Percentiles rank a stretch among this genome's conserved stretches.
Conservation (phyloP, 1,284 basidiomycete genomes). For the Apiotrichum sp. region DNA sequence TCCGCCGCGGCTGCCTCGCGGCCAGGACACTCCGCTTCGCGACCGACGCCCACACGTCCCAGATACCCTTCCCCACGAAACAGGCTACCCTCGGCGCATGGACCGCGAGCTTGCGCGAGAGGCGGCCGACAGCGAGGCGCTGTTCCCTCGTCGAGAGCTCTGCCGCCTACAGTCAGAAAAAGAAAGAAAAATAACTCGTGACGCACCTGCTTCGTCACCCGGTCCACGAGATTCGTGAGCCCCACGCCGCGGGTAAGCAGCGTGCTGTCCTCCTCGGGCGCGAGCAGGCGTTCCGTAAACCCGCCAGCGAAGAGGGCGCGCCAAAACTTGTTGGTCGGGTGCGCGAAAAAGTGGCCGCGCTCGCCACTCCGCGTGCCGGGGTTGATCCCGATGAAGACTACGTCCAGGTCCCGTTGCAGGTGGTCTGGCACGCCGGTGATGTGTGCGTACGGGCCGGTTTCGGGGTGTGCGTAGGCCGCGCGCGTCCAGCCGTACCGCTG, state of each 20-base stretch:
- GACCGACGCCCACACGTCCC: constrained; percentile 52
- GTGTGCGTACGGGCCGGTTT: constrained; percentile 21
- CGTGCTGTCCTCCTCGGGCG: constrained; percentile 32
- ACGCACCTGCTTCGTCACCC: constrained; percentile 55
- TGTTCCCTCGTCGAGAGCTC: constrained; percentile 58
- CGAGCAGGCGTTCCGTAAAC: constrained; percentile 51
- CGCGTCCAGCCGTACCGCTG: not conserved
- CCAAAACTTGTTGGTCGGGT: constrained; percentile 58
- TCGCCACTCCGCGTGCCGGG: constrained; percentile 58
- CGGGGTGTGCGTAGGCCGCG: not conserved
- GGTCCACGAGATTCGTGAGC: constrained; percentile 58
- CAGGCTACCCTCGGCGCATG: constrained; percentile 59
- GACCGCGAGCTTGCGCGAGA: constrained; percentile 57
- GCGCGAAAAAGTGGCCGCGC: constrained; percentile 64
- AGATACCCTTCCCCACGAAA: constrained; percentile 67
- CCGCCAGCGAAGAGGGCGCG: constrained; percentile 34
- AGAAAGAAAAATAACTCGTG: no score
- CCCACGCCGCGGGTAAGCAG: constrained; percentile 44
- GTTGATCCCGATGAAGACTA: constrained; percentile 36
- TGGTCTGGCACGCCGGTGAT: constrained; percentile 13
- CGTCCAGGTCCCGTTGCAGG: constrained; percentile 1
- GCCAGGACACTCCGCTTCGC: constrained; percentile 14
- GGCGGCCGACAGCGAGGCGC: constrained; percentile 49
- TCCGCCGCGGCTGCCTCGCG: not conserved
- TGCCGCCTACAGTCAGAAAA: constrained; percentile 22